Evolutionary conservation across 2,329 filamentous ascomycete species (phyloP), one percentile per base, ranked within the genome.

Genomic region (Cordyceps tenuipes): DNA sequence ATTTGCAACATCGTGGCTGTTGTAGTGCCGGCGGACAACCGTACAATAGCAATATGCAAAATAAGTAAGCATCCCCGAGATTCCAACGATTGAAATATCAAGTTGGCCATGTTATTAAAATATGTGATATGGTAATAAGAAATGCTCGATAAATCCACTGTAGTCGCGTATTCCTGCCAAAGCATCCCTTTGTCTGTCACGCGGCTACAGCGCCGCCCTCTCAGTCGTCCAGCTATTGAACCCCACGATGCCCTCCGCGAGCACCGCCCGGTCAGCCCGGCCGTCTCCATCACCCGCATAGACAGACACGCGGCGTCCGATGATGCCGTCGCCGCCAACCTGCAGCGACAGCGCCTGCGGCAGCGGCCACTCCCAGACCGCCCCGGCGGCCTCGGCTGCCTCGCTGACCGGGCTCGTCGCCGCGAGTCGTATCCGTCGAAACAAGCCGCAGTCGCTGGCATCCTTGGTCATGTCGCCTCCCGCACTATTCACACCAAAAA

Each of bases 161-260:
- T 36, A 10, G 34, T 8, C 29, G 29, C 29, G 29, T 29, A 6
- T 29, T 3, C 5, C 29, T 29, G 29, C 29, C 29, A 8, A 1
- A 29, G 29, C 29, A 29, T 3, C 29, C 29, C 29, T 5, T 29
- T 5, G 29, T 29, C 29, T 5, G 29, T 6, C 29, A 29, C 29
- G 7, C 9, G 8, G 36, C 50, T 19, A 62, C 29, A 62, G 46
- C 21, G 60, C 59, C 3, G 60, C 48, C 21, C 55, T 41, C 26
- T 57, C 55, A 5, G 50, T 12, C 21, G 49, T 7, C 55, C 34
- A 54, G n/a, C 48, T 62, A 46, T 80, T 80, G 65, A 78, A 79
- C 0, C 78, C 78, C 5, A 80, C 75, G n/a, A 80, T 77, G 0
- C 78, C 78, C 63, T 80, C 77, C 0, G 78, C 77, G 3, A 79